Conservation (phyloP, 495 filamentous ascomycete genomes). For the Elasticomyces elasticus region DNA sequence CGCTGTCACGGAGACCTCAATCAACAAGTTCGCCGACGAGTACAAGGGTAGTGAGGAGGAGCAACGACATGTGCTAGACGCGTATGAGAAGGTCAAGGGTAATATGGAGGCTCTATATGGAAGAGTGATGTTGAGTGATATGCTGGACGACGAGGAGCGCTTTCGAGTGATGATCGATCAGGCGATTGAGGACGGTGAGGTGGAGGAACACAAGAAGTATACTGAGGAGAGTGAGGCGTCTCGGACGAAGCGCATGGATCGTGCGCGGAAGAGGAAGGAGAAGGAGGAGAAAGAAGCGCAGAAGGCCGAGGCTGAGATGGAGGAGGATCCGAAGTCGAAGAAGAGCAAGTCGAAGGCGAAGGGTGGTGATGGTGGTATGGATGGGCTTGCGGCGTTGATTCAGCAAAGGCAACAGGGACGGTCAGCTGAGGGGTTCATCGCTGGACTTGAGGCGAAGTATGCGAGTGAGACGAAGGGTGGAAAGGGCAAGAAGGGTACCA, state of each 20-base stretch:
- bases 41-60: constrained; percentile 91
- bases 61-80: constrained; percentile 59
- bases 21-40: constrained; percentile 58
- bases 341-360: constrained; percentile 27
- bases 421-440: constrained; percentile 45
- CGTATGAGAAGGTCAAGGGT: constrained; percentile 60
- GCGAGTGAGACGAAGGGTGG: constrained; percentile 36
- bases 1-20: constrained; percentile 54
- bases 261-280: constrained; percentile 15
- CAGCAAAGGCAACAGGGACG: constrained; percentile 44
- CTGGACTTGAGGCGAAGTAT: constrained; percentile 66
- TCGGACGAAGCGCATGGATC: constrained; percentile 13
- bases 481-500: constrained; percentile 40
- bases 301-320: constrained; percentile 57
- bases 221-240: constrained; percentile 47
- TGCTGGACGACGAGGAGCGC: constrained; percentile 75
- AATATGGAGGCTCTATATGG: constrained; percentile 68
- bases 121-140: constrained; percentile 72
- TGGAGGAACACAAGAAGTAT: constrained; percentile 57
- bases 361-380: constrained; percentile 28
- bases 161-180: constrained; percentile 70
- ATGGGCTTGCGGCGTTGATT: constrained; percentile 50
- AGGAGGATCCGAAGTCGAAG: constrained; percentile 41
- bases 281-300: constrained; percentile 60
- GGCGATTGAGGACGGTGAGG: constrained; percentile 61